phyloP scores from a whole-genome alignment of 495 filamentous ascomycete species.

The Penicillium bovifimosum region DNA sequence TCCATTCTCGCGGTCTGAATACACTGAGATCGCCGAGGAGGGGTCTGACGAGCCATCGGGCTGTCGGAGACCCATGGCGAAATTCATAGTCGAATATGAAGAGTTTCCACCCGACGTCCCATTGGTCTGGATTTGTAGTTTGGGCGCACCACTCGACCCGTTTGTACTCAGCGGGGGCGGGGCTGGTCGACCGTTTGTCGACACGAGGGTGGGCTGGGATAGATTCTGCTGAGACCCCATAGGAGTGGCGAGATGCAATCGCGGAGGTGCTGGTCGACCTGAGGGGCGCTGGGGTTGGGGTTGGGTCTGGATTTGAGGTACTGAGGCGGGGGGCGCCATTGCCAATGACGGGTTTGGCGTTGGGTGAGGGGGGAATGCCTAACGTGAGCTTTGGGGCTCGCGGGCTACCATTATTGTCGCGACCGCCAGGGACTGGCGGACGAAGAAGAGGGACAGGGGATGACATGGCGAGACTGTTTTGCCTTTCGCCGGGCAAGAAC shows the following conservation, averaged over 20 bases:
- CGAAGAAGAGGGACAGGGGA: slow-evolving; percentile 77
- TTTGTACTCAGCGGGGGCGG: slow-evolving; percentile 46
- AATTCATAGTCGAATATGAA: slow-evolving; percentile 71
- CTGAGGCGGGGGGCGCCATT: slow-evolving; percentile 25
- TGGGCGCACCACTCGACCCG: slow-evolving; percentile 68
- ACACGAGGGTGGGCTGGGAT: slow-evolving; percentile 48
- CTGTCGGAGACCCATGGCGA: slow-evolving; percentile 59
- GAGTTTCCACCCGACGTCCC: slow-evolving; percentile 78
- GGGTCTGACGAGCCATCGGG: slow-evolving; percentile 72
- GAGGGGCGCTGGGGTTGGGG: slow-evolving; percentile 32
- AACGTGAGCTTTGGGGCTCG: slow-evolving; percentile 76
- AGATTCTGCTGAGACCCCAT: slow-evolving; percentile 64
- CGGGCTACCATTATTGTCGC: slow-evolving; percentile 49
- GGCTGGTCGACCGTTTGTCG: slow-evolving; percentile 48
- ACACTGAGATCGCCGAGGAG: slow-evolving; percentile 77
- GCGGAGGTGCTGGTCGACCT: slow-evolving; percentile 56
- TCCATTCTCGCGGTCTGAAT: slow-evolving; percentile 68
- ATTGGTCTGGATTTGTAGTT: slow-evolving; percentile 66
- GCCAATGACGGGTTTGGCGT: slow-evolving; percentile 58
- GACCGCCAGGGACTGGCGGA: slow-evolving; percentile 72
- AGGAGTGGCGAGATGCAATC: slow-evolving; percentile 76
- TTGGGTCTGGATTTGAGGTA: slow-evolving; percentile 14
- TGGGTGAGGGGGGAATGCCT: slow-evolving; percentile 81
- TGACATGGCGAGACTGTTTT: slow-evolving; percentile 62
- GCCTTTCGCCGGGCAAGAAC: slow-evolving; percentile 44